phyloP scores from a whole-genome alignment of 257 asterid genomes.

The Cordia subcordata region DNA sequence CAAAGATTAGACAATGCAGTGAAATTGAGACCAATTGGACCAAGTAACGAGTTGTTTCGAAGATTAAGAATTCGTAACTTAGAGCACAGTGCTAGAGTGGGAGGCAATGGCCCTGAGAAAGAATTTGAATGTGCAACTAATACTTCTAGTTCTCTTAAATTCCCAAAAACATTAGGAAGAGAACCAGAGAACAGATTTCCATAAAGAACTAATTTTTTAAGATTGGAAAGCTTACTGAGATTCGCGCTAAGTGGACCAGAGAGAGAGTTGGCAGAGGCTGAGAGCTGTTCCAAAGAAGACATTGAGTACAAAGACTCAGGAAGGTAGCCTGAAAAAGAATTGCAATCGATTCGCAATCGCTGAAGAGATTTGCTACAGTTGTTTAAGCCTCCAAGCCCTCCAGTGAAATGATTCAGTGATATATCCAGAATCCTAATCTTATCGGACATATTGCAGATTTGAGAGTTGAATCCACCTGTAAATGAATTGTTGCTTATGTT shows the following conservation, averaged over 20 bases:
- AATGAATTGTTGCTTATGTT: conserved; percentile 60
- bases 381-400: conserved; percentile 48
- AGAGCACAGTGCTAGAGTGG: conserved; percentile 53
- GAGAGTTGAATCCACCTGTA: conserved; percentile 40
- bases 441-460: conserved; percentile 37
- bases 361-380: conserved; percentile 48
- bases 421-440: conserved; percentile 48
- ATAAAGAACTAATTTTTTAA: conserved; percentile 39
- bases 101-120: conserved; percentile 66
- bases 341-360: conserved; percentile 53
- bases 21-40: conserved; percentile 61
- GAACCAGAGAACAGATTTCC: conserved; percentile 59
- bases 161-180: conserved; percentile 77
- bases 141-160: conserved; percentile 55
- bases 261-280: conserved; percentile 56
- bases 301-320: conserved; percentile 56
- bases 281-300: conserved; percentile 59
- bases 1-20: conserved; percentile 44
- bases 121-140: conserved; percentile 65
- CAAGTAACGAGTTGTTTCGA: conserved; percentile 67
- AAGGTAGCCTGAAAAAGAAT: conserved; percentile 56
- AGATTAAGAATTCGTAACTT: conserved; percentile 67
- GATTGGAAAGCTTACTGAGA: conserved; percentile 68
- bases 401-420: conserved; percentile 52
- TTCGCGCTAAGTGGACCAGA: conserved; percentile 60